Percentiles rank a stretch among this genome's conserved stretches.
phyloP scores from a whole-genome alignment of 1,284 basidiomycete species.

The Ceratobasidium papillatum region DNA sequence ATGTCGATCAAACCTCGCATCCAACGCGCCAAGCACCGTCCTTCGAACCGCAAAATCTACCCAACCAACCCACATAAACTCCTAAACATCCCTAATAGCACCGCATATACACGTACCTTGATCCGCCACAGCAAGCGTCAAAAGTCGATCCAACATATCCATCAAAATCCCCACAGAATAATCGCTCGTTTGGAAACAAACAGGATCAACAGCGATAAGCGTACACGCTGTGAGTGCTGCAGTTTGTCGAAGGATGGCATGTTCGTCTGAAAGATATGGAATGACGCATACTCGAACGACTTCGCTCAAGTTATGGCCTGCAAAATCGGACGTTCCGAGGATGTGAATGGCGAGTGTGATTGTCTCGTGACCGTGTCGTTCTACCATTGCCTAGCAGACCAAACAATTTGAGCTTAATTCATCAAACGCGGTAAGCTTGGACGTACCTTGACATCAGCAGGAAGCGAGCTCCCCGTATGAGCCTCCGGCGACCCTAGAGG shows the following conservation, averaged over 20 bases:
- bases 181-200: constrained; percentile 36
- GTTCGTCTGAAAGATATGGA: constrained; percentile 22
- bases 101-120: constrained; percentile 27
- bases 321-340: constrained; percentile 28
- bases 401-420: background rate
- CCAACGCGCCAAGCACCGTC: constrained; percentile 86
- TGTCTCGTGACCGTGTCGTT: constrained; percentile 15
- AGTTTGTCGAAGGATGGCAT: constrained; percentile 10
- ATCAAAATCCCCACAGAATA: constrained; percentile 34
- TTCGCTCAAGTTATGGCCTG: constrained; percentile 27
- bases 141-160: constrained; percentile 27
- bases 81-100: background rate
- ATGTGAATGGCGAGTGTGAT: constrained; percentile 20
- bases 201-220: constrained; percentile 27
- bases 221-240: constrained; percentile 24
- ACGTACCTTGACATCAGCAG: constrained; percentile 17
- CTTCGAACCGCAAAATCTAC: constrained; percentile 82
- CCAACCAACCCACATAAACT: background rate
- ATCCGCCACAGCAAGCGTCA: constrained; percentile 35
- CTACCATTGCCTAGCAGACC: constrained; percentile 4
- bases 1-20: constrained; percentile 96
- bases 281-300: constrained; percentile 33
- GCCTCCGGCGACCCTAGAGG: constrained; percentile 31
- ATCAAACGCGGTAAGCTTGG: background rate
- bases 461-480: constrained; percentile 24